Base-by-base conservation (phyloP, 345 rosid species). In the Trapa incisa region DNA sequence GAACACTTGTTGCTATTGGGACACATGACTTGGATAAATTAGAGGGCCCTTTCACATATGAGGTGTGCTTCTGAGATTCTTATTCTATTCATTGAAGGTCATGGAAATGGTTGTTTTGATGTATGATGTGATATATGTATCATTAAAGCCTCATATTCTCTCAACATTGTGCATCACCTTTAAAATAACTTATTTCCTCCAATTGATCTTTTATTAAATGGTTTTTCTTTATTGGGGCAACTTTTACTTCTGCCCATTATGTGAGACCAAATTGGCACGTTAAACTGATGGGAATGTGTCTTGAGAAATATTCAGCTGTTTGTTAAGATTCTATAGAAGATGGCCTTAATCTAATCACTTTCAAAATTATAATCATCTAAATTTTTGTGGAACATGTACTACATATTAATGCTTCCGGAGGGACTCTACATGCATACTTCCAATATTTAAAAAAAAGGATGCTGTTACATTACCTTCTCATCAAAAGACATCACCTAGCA, bases 1-100 rank as follows among this genome's bases (percentile, higher is more conserved):
- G 99, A 77, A 74, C 92, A 32, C 80, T 91, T 50, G 96, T 87
- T 69, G 92, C 99, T 10, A 94, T 94, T 73, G 99, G 99, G 69
- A 94, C 97, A 54, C 98, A 93, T 81, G 98, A 93, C 79, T 78
- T 93, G 80, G 98, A 93, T 75, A 86, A 86, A 2, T 75, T 94
- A 73, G 77, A 87, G 75, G 97, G 89, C 48, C 96, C 96, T 70
- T 91, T 94, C 82, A 84, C 95, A 11, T 91, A 91, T 75, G 99
- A 91, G 97, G 99, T 89, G 57, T 47, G 81, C 64, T 67, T 73
- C 72, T 72, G 37, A 37, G 53, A 15, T 69, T 22, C n/a, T 56
- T 65, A 32, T 62, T 65, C 64, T 68, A 1, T 1, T 16, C 60
- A 35, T 3, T 41, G 6, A 22, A 38, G 47, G 42, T 37, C 45